phyloP scores from a whole-genome alignment of 768 basidiomycete species.

The Trametes meyenii region DNA sequence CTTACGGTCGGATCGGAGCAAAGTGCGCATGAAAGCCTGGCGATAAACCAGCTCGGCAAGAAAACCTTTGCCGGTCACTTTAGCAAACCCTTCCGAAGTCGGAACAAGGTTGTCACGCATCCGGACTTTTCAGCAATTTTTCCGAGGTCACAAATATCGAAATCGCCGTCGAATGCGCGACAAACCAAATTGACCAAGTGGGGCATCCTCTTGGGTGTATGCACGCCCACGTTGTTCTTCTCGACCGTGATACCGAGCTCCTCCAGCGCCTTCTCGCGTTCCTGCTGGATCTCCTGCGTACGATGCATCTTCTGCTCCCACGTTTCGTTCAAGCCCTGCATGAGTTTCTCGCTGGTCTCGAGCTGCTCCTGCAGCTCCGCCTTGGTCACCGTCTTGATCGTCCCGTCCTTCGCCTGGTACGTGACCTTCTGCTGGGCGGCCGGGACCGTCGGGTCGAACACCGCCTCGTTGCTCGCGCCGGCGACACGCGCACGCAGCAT shows the following conservation, averaged over 20 bases:
- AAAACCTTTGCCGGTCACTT: too few species aligned
- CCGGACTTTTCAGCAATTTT: too few species aligned
- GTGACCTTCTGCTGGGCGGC: conserved; percentile 95
- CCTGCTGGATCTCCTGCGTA: conserved; percentile 94
- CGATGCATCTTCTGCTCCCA: conserved; percentile 94
- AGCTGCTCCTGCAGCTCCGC: conserved; percentile 97
- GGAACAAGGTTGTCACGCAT: too few species aligned
- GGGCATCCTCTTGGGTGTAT: conserved; percentile 98
- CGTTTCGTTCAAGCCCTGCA: conserved; percentile 91
- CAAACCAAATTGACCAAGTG: conserved; percentile 91
- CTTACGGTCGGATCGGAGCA: too few species aligned
- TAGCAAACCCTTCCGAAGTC: too few species aligned
- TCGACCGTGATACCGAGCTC: conserved; percentile 98
- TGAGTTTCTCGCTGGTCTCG: conserved; percentile 91
- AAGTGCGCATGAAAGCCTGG: too few species aligned
- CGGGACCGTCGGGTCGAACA: conserved; percentile 86
- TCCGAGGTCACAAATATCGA: too few species aligned
- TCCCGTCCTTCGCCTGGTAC: conserved; percentile 90
- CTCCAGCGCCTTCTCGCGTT: conserved; percentile 96
- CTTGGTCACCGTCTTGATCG: conserved; percentile 94
- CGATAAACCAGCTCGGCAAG: too few species aligned
- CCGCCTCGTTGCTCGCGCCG: conserved; percentile 66
- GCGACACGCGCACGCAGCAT: conserved; percentile 86
- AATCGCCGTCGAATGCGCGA: too few species aligned
- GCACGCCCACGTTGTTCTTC: conserved; percentile 94